A percentile compares a stretch with the other conserved stretches of the same genome.
phyloP scores from a whole-genome alignment of 371 early-diverging fungal genomes.

The Rhizopus sp. region DNA sequence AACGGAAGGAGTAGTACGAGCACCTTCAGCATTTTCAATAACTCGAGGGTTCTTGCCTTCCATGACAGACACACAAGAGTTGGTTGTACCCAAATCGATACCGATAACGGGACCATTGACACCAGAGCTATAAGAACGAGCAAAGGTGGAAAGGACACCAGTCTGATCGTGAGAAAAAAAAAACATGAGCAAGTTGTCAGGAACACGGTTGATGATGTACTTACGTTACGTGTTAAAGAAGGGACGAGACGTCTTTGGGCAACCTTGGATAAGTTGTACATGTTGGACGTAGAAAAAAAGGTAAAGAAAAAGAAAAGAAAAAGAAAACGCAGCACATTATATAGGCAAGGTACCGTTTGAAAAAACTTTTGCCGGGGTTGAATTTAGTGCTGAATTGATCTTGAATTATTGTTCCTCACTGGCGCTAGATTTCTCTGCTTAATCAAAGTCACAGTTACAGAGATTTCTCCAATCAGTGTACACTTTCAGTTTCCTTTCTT shows the following conservation, averaged over 20 bases:
- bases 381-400: constrained; percentile 8
- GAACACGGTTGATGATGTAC: constrained; percentile 1
- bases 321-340: constrained; percentile 13
- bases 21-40: constrained; percentile 92
- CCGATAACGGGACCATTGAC: constrained; percentile 93
- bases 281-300: constrained; percentile 20
- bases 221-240: constrained; percentile 35
- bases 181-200: not conserved
- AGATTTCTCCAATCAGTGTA: too few relatives aligned
- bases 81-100: constrained; percentile 98
- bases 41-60: constrained; percentile 93
- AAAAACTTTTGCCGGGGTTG: constrained; percentile 32
- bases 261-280: constrained; percentile 49
- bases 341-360: constrained; percentile 31
- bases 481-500: too few relatives aligned
- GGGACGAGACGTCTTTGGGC: constrained; percentile 36
- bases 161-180: constrained; percentile 13
- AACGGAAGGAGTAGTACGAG: constrained; percentile 94
- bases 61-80: constrained; percentile 96
- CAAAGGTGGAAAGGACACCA: constrained; percentile 31
- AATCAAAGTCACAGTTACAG: too few relatives aligned
- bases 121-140: constrained; percentile 62
- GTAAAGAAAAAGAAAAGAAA: constrained; percentile 10
- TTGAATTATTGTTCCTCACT: too few relatives aligned
- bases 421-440: too few relatives aligned